Percentiles rank a stretch among this genome's conserved stretches.
Conservation (phyloP, 2,329 filamentous ascomycete species). For the Epichloe baconii region DNA sequence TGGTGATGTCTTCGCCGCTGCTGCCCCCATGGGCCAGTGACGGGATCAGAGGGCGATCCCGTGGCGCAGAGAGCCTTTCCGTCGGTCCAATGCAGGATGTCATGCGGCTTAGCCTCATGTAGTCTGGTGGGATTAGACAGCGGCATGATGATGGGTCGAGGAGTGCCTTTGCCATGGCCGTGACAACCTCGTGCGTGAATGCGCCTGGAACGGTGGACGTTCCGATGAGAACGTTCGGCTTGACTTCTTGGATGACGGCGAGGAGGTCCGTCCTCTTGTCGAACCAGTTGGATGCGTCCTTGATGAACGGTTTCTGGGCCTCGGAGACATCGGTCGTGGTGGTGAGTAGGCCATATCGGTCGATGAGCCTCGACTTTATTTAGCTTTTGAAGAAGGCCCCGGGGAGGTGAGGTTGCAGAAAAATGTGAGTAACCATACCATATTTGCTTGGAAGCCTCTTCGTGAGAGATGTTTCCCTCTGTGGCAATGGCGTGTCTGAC, state of each 20-base stretch:
- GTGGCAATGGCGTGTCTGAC: conserved; percentile 65
- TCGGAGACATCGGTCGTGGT: conserved; percentile 48
- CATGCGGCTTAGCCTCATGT: conserved; percentile 67
- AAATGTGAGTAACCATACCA: conserved; percentile 36
- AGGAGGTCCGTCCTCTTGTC: conserved; percentile 45
- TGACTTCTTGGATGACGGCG: conserved; percentile 54
- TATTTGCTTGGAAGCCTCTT: conserved; percentile 69
- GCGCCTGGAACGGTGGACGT: conserved; percentile 67
- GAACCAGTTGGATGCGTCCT: conserved; percentile 50
- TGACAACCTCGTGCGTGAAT: conserved; percentile 62
- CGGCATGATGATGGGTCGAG: conserved; percentile 66
- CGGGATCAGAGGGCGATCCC: conserved; percentile 68
- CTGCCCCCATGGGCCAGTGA: conserved; percentile 44
- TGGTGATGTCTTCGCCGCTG: conserved; percentile 28
- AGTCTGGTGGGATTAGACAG: conserved; percentile 75
- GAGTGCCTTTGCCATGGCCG: conserved; percentile 62
- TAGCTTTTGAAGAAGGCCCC: background rate
- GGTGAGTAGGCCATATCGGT: conserved; percentile 67
- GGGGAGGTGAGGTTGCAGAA: too few species aligned
- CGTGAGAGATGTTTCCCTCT: conserved; percentile 50
- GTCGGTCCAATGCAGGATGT: conserved; percentile 66
- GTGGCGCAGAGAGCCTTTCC: conserved; percentile 71
- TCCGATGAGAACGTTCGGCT: conserved; percentile 71
- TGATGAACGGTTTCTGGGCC: conserved; percentile 56
- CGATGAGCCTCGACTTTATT: conserved; percentile 48